Evolutionary conservation across 192 early-diverging fungal genomes (phyloP).

Genomic region (Anaeromyces robustus): DNA sequence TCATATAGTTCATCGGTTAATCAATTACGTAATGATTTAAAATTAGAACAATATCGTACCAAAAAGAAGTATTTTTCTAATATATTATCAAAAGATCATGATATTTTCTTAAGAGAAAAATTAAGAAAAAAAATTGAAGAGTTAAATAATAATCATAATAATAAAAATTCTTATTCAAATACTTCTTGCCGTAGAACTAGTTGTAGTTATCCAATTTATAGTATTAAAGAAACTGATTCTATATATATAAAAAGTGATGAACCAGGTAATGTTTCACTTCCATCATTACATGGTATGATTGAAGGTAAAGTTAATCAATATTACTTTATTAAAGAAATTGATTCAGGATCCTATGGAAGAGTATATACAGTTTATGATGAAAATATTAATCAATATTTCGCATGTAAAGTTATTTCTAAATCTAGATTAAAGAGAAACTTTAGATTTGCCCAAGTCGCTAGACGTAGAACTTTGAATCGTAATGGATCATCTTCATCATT

Average conservation of each 20-base stretch:
- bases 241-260: not conserved
- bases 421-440: constrained; percentile 30
- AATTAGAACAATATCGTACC: not conserved
- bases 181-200: not conserved
- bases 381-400: constrained; percentile 24
- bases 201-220: not conserved
- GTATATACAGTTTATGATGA: constrained; percentile 25
- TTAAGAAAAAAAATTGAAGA: not conserved
- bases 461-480: not conserved
- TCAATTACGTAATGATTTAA: not conserved
- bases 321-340: constrained; percentile 29
- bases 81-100: not conserved
- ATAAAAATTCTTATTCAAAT: not conserved
- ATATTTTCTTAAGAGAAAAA: not conserved
- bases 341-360: constrained; percentile 29
- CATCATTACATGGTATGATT: not conserved
- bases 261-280: not conserved
- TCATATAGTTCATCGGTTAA: not conserved
- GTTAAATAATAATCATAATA: not conserved
- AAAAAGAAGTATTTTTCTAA: not conserved
- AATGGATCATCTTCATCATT: not conserved
- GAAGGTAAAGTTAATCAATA: constrained; percentile 34
- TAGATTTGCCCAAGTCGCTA: constrained; percentile 11
- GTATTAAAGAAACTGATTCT: not conserved
- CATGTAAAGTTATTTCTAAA: constrained; percentile 44